These are phyloP conservation scores for Penicillium angulare DNA, from an alignment of 495 filamentous ascomycete genomes.

Conservation along the genomic window DNA sequence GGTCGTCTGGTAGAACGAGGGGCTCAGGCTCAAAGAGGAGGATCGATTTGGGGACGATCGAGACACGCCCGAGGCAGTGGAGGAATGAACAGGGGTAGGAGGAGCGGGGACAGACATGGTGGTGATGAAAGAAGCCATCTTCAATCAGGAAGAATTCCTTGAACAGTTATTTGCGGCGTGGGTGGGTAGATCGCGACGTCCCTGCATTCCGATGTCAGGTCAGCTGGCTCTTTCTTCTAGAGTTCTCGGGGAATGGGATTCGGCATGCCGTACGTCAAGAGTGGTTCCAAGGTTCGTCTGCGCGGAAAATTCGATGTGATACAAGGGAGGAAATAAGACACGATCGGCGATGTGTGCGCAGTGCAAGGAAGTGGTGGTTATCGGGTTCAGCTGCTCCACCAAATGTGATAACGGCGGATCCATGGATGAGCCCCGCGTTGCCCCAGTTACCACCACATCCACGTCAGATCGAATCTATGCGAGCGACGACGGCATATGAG, in stretches of 20 bases:
- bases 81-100: conserved; percentile 32
- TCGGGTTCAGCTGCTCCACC: conserved; percentile 17
- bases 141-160: conserved; percentile 14
- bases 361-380: conserved; percentile 13
- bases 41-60: conserved; percentile 12
- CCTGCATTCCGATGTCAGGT: conserved; percentile 26
- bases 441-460: conserved; percentile 16
- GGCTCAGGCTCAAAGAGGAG: conserved; percentile 20
- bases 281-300: not conserved
- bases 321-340: not conserved
- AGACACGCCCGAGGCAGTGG: conserved; percentile 31
- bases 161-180: conserved; percentile 14
- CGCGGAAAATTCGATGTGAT: not conserved
- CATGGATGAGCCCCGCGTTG: conserved; percentile 13
- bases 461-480: too few relatives aligned
- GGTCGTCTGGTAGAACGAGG: conserved; percentile 31
- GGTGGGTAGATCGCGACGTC: conserved; percentile 22
- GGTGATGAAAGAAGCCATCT: conserved; percentile 66
- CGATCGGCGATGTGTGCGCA: conserved; percentile 11
- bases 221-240: too few relatives aligned
- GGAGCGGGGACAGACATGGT: conserved; percentile 62
- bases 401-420: conserved; percentile 8
- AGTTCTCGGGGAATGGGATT: conserved; percentile 1
- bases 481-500: too few relatives aligned
- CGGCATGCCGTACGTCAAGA: conserved; percentile 7